These are phyloP conservation scores for Rhynchosporium secalis DNA, from an alignment of 2,329 filamentous ascomycete genomes.

Conservation along the genomic window DNA sequence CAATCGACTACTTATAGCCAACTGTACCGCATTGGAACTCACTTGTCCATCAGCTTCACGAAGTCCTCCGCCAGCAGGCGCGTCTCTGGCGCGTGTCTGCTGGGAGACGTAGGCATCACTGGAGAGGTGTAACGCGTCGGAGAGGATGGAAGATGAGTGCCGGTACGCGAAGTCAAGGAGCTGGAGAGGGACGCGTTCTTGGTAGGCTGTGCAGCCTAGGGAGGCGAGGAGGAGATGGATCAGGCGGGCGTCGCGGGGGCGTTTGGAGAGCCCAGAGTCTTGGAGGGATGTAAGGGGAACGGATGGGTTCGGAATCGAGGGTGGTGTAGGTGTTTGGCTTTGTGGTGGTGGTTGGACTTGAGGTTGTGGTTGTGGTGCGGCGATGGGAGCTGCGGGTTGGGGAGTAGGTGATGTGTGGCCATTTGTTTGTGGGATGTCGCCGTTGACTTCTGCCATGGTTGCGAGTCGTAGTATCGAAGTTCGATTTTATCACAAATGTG, in stretches of 20 bases:
- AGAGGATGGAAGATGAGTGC: slow-evolving; percentile 71
- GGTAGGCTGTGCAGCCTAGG: slow-evolving; percentile 77
- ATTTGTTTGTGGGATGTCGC: slow-evolving; percentile 51
- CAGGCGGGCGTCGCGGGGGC: slow-evolving; percentile 76
- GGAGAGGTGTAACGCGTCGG: slow-evolving; percentile 67
- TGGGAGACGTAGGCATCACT: slow-evolving; percentile 64
- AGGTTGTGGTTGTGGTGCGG: slow-evolving; percentile 21
- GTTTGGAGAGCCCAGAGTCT: slow-evolving; percentile 43
- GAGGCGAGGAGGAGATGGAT: slow-evolving; percentile 78
- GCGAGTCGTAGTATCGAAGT: neutral
- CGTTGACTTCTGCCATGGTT: slow-evolving; percentile 39
- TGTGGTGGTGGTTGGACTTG: slow-evolving; percentile 16
- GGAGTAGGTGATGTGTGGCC: slow-evolving; percentile 45
- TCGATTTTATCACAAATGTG: too few relatives aligned
- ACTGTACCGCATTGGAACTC: slow-evolving; percentile 64
- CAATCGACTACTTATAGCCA: slow-evolving; percentile 69
- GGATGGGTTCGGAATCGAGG: slow-evolving; percentile 29
- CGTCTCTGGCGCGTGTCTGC: slow-evolving; percentile 39
- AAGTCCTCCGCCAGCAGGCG: slow-evolving; percentile 36
- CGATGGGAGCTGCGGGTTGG: slow-evolving; percentile 18
- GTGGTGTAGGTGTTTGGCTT: neutral
- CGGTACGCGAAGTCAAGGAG: slow-evolving; percentile 87
- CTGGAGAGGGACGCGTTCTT: slow-evolving; percentile 77
- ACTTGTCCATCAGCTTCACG: slow-evolving; percentile 47
- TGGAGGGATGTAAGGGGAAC: slow-evolving; percentile 39